Percentiles rank a stretch among this genome's conserved stretches.
Evolutionary conservation across 2,329 filamentous ascomycete genomes (phyloP).

Genomic region (Scytalidium lignicola): DNA sequence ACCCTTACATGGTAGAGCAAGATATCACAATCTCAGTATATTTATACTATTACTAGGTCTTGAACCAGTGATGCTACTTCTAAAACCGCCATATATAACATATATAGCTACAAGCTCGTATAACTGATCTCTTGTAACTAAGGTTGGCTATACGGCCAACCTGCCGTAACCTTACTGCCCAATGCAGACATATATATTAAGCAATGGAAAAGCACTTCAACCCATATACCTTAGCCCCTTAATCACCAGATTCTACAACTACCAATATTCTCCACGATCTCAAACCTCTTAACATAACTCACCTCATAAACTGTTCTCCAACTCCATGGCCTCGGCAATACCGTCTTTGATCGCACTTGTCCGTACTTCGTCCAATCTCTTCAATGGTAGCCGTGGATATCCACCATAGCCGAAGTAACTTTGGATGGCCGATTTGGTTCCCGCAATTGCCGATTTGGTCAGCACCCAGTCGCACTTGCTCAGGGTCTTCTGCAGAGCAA

Average conservation of each 20-base stretch:
- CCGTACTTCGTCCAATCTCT: conserved; percentile 55
- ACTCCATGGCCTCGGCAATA: conserved; percentile 58
- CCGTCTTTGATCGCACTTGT: conserved; percentile 49
- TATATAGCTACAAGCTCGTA: neutral
- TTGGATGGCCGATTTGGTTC: conserved; percentile 81
- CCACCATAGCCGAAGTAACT: conserved; percentile 78
- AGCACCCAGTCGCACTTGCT: conserved; percentile 77
- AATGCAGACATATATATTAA: neutral
- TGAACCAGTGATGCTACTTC: neutral
- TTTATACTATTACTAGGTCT: neutral
- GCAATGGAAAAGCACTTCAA: neutral
- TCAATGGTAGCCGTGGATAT: conserved; percentile 67
- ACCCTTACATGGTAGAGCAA: too few species aligned
- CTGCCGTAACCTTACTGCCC: too few species aligned
- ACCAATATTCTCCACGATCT: too few species aligned
- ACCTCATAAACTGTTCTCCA: conserved; percentile 46
- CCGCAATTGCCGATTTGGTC: conserved; percentile 76
- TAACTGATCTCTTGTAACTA: neutral
- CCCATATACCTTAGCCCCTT: neutral
- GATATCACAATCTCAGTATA: neutral
- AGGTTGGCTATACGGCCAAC: neutral
- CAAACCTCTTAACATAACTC: neutral
- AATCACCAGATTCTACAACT: too few species aligned
- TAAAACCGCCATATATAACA: neutral
- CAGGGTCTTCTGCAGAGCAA: conserved; percentile 70